Evolutionary conservation across 345 rosid genomes (phyloP), one percentile per base, ranked within the genome.

Genomic region (Eutrema japonicum): DNA sequence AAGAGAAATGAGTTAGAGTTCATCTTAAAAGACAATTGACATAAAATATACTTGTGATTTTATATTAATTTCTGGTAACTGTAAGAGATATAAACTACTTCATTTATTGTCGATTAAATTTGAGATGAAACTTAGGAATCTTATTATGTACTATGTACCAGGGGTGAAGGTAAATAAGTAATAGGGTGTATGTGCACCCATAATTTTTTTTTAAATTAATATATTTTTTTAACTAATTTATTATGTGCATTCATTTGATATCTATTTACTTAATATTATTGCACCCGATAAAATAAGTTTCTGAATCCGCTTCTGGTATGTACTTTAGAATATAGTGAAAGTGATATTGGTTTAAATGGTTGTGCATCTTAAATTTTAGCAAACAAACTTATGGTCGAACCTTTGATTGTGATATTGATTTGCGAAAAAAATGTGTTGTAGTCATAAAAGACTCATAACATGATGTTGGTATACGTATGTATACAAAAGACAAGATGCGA

Each of bases 381-480:
- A 47, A 18, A 35, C 1, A 66, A 38, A 8, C 42, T 38, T 10
- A 9, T 2, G 11, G 12, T 38, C 12, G 42, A 40, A 42, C 10
- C 4, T 41, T 41, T 41, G 45, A 41, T 38, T 26, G 16, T 43
- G 53, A 45, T 18, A 56, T 1, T 12, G 42, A 46, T 9, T 47
- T 14, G 16, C 9, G 26, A 3, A 40, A 71, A 5, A 61, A 61
- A 16, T 71, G 47, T n/a, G 50, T 13, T 32, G 59, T 43, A 33
- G 29, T 70, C 42, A 64, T 53, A 37, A 73, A 22, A 22, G 26
- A 22, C 26, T 58, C 42, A 64, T 53, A 37, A 73, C 1, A 72
- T 54, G 70, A 42, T 72, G 57, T 33, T 10, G 32, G 46, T 72
- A 61, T 61, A 71, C 47, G 37, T 71, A 61, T 50, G 13, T 10